Base-by-base conservation (phyloP, 1,139 yeast species). In the Yamadazyma triangularis region DNA sequence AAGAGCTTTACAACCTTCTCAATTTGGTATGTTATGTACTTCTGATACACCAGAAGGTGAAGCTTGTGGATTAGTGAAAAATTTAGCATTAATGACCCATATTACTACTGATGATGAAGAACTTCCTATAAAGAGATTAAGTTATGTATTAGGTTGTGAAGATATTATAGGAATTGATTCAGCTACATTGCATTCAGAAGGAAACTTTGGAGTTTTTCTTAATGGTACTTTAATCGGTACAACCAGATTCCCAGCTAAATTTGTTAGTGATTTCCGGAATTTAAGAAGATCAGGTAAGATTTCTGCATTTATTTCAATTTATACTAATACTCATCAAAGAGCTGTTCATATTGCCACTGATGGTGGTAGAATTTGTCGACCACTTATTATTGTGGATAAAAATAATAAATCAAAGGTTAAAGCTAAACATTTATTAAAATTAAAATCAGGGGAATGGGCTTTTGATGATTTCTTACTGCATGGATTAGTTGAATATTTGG, bases 31-130 rank as follows among this genome's bases (percentile, higher is more conserved):
- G 97, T 70, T 91, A 40, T 91, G 99, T 71, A 88, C 98, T 6
- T 86, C 97, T 0, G 99, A 91, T 73, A 91, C 99, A 0, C 99
- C 99, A 3, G 99, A 91, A 73, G 99, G 99, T 70, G 99, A 93
- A 58, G 98, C 99, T 1, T 91, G 99, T 77, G 99, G 99, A 50
- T 73, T 91, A 56, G 98, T 91, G 22, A 91, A 91, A 59, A 91
- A 91, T 53, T 69, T 91, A 56, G 98, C 98, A 2, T 71, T 91
- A 33, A 91, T 91, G 99, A 91, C 99, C 11, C 99, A 91, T 60
- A 93, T 91, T 50, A 91, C 99, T 8, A 89, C 98, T 3, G 99
- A 91, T 58, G 97, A 87, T 48, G 99, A 91, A 57, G 97, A 91
- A 53, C 84, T 71, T 12, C 97, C 98, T 10, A 77, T 91, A 27